Evolutionary conservation across 1,284 basidiomycete species (phyloP).

Genomic region (Naganishia sp.): DNA sequence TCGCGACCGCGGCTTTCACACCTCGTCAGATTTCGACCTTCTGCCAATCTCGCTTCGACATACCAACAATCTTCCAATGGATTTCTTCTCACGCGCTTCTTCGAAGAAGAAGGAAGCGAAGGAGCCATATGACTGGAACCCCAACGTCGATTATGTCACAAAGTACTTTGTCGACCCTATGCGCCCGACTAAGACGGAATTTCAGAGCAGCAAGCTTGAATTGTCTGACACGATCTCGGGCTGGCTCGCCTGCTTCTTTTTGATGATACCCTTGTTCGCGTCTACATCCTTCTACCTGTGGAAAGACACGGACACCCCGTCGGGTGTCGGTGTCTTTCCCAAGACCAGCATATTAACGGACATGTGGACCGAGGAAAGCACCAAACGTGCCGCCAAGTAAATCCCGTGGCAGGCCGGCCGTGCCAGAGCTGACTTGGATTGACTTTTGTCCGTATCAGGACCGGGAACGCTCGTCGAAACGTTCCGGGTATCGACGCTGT

Average conservation of each 20-base stretch:
- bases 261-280: background rate
- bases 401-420: background rate
- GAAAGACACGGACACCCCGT: background rate
- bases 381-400: background rate
- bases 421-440: background rate
- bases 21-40: too few species aligned
- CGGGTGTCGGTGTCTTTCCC: background rate
- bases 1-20: too few species aligned
- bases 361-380: too few species aligned
- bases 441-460: too few species aligned
- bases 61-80: background rate
- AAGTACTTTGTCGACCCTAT: background rate
- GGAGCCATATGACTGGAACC: background rate
- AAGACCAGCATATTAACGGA: background rate
- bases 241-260: background rate
- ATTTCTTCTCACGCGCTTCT: background rate
- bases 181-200: background rate
- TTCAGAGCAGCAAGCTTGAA: background rate
- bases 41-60: background rate
- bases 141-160: background rate
- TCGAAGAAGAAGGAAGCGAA: background rate
- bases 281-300: background rate
- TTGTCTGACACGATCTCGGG: background rate
- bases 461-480: too few species aligned
- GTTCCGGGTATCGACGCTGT: too few species aligned